These are phyloP conservation scores for Aspergillus coremiiformis DNA, from an alignment of 495 filamentous ascomycete genomes.

Conservation along the genomic window DNA sequence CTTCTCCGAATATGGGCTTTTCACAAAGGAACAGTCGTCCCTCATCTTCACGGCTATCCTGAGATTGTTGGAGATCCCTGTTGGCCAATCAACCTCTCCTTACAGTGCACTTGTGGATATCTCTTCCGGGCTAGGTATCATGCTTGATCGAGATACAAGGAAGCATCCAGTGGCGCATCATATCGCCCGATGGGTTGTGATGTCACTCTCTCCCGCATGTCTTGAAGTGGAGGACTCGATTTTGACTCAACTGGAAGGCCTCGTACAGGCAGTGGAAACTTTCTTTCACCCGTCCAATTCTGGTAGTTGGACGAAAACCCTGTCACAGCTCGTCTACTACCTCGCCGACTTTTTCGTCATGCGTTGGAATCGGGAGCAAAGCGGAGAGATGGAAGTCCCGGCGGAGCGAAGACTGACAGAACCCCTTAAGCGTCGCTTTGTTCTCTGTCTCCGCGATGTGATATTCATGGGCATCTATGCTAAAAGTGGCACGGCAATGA, in stretches of 20 bases:
- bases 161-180: constrained; percentile 89
- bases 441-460: constrained; percentile 83
- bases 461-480: constrained; percentile 98
- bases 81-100: constrained; percentile 89
- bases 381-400: constrained; percentile 80
- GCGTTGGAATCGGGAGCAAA: constrained; percentile 92
- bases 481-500: constrained; percentile 86
- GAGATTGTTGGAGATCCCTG: constrained; percentile 87
- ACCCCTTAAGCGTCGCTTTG: constrained; percentile 79
- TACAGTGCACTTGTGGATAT: constrained; percentile 79
- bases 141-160: constrained; percentile 83
- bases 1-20: constrained; percentile 84
- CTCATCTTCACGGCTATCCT: constrained; percentile 89
- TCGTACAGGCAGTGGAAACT: constrained; percentile 93
- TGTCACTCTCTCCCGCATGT: constrained; percentile 84
- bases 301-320: constrained; percentile 80
- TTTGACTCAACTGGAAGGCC: constrained; percentile 76
- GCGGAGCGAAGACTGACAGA: constrained; percentile 69
- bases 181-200: constrained; percentile 91
- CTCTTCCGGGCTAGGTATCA: constrained; percentile 69
- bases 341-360: constrained; percentile 95
- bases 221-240: constrained; percentile 72
- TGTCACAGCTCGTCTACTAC: constrained; percentile 88
- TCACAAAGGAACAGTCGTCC: constrained; percentile 84
- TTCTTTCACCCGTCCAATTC: constrained; percentile 99